Evolutionary conservation across 352 stramenopile species (phyloP).

Genomic region (Phytophthora pluvialis): DNA sequence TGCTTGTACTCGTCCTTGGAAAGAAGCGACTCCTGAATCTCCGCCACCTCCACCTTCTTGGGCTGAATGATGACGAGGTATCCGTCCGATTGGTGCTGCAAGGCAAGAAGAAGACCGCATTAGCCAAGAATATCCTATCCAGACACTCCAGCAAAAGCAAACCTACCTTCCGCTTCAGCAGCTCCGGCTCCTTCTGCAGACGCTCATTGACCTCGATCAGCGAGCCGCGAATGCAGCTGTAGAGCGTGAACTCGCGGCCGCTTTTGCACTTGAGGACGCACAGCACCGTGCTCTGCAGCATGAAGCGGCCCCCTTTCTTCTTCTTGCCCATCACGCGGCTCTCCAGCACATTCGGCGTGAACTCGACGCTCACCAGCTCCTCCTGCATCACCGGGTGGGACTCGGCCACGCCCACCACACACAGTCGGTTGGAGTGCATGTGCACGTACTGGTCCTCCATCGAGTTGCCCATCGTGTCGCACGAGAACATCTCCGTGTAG

Average conservation of each 20-base stretch:
- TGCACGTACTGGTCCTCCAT: slow-evolving; percentile 87
- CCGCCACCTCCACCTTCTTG: slow-evolving; percentile 76
- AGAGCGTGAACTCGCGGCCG: slow-evolving; percentile 64
- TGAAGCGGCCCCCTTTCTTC: slow-evolving; percentile 84
- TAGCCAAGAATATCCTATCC: neutral
- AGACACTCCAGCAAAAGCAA: neutral
- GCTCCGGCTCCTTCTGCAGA: slow-evolving; percentile 54
- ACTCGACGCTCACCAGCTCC: slow-evolving; percentile 66
- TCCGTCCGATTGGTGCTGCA: slow-evolving; percentile 70
- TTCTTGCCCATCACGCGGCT: slow-evolving; percentile 87
- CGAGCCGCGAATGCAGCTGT: slow-evolving; percentile 82
- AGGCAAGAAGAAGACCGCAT: neutral
- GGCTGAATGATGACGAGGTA: slow-evolving; percentile 87
- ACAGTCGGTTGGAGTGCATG: slow-evolving; percentile 91
- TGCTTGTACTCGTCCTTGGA: slow-evolving; percentile 80
- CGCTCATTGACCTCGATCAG: slow-evolving; percentile 85
- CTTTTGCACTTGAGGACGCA: slow-evolving; percentile 74
- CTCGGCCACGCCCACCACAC: slow-evolving; percentile 74
- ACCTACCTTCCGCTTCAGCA: slow-evolving; percentile 64
- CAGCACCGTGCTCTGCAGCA: slow-evolving; percentile 70
- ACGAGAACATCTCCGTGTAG: slow-evolving; percentile 87
- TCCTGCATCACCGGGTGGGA: slow-evolving; percentile 76
- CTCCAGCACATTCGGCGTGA: slow-evolving; percentile 65
- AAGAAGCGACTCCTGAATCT: slow-evolving; percentile 86
- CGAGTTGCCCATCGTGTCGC: slow-evolving; percentile 73